Percentiles rank a stretch among this genome's conserved stretches.
These are phyloP conservation scores for Globisporangium uncinulatum DNA, from an alignment of 352 stramenopile genomes.

Conservation along the genomic window DNA sequence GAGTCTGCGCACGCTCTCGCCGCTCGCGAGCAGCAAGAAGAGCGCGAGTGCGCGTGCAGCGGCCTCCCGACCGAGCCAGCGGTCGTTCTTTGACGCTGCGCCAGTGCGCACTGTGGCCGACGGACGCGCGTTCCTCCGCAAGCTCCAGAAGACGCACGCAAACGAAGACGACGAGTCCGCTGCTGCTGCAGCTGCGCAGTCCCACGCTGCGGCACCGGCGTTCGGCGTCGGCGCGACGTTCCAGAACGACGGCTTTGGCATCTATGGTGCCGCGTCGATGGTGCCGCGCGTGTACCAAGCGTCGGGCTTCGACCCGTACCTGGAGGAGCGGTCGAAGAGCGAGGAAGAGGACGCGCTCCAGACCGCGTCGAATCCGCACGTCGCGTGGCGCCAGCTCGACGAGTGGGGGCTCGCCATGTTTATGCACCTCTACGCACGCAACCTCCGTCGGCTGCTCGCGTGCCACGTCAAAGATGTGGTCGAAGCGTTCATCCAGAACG, in stretches of 20 bases:
- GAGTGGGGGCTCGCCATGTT: conserved; percentile 78
- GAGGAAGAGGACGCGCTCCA: conserved; percentile 71
- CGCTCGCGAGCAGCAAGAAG: conserved; percentile 24
- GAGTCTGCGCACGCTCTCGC: conserved; percentile 44
- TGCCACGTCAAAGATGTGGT: conserved; percentile 84
- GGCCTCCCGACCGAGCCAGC: conserved; percentile 10
- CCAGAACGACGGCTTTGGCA: conserved; percentile 52
- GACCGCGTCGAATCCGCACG: conserved; percentile 63
- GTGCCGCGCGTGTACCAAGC: conserved; percentile 78
- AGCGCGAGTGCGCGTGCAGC: conserved; percentile 6
- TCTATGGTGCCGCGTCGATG: conserved; percentile 65
- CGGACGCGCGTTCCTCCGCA: conserved; percentile 64
- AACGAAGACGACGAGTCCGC: background rate
- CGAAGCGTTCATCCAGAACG: conserved; percentile 76
- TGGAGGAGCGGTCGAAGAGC: conserved; percentile 51
- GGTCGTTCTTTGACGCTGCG: conserved; percentile 73
- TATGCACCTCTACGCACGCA: conserved; percentile 84
- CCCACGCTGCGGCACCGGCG: conserved; percentile 9
- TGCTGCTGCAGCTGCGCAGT: conserved; percentile 13
- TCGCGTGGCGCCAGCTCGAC: conserved; percentile 73
- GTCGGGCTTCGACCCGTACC: conserved; percentile 69
- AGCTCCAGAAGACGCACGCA: conserved; percentile 38
- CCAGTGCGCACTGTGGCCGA: conserved; percentile 66
- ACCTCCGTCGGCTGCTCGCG: conserved; percentile 70
- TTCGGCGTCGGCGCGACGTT: conserved; percentile 45